phyloP scores from a whole-genome alignment of 2,329 filamentous ascomycete species.

The Aphanocladium album region DNA sequence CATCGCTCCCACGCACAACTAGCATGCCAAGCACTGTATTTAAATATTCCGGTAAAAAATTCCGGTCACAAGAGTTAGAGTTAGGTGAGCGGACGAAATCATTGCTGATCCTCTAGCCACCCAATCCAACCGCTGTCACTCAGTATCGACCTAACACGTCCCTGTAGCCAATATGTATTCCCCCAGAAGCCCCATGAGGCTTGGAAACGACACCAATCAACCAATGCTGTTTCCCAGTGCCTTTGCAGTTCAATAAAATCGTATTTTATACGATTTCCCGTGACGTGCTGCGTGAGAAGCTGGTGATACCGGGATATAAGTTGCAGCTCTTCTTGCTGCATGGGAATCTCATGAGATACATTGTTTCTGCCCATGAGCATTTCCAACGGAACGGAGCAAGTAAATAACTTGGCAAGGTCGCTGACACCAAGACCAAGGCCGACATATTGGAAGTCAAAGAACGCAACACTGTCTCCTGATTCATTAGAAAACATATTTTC shows the following conservation, averaged over 20 bases:
- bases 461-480: slow-evolving; percentile 47
- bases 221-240: slow-evolving; percentile 63
- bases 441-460: slow-evolving; percentile 67
- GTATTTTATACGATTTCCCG: slow-evolving; percentile 31
- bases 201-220: slow-evolving; percentile 62
- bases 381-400: slow-evolving; percentile 54
- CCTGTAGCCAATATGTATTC: slow-evolving; percentile 54
- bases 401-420: slow-evolving; percentile 63
- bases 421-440: slow-evolving; percentile 60
- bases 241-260: slow-evolving; percentile 48
- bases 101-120: slow-evolving; percentile 33
- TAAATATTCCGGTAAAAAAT: no score
- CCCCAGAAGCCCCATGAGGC: slow-evolving; percentile 59
- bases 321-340: slow-evolving; percentile 44
- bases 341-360: slow-evolving; percentile 36
- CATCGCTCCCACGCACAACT: neutral
- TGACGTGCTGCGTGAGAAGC: slow-evolving; percentile 21
- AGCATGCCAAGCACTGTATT: neutral
- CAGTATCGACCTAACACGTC: slow-evolving; percentile 46
- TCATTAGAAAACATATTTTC: slow-evolving; percentile 59
- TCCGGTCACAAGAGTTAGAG: no score
- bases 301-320: slow-evolving; percentile 48
- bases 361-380: slow-evolving; percentile 38
- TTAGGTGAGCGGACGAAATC: neutral
- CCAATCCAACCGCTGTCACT: slow-evolving; percentile 38